Conservation (phyloP, 495 filamentous ascomycete genomes). For the Pyrenula aspistea region DNA sequence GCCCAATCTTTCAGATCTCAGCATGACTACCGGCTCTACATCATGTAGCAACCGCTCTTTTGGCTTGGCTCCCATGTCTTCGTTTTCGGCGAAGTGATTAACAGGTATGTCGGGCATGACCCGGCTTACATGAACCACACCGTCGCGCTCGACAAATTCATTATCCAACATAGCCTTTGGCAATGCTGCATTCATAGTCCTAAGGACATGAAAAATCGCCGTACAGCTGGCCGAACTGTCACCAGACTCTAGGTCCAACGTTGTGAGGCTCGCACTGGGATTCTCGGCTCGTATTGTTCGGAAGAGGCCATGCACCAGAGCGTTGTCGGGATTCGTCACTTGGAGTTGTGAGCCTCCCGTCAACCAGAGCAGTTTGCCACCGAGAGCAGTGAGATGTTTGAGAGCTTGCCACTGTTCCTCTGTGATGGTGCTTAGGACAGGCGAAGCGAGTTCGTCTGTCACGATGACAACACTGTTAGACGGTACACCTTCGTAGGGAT, state of each 20-base stretch:
- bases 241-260: conserved; percentile 19
- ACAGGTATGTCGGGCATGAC: conserved; percentile 9
- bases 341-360: conserved; percentile 16
- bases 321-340: conserved; percentile 16
- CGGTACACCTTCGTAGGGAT: neutral
- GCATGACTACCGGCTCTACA: neutral
- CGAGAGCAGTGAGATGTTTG: conserved; percentile 7
- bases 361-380: conserved; percentile 19
- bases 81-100: neutral
- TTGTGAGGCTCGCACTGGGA: conserved; percentile 10
- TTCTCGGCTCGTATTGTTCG: conserved; percentile 18
- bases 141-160: conserved; percentile 20
- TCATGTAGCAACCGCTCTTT: neutral
- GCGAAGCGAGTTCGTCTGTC: conserved; percentile 11
- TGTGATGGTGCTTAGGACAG: conserved; percentile 7
- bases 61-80: neutral
- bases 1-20: conserved; percentile 7
- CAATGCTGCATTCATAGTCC: neutral
- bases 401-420: conserved; percentile 11
- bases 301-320: conserved; percentile 16
- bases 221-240: conserved; percentile 3
- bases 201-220: conserved; percentile 11
- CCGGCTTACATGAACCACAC: conserved; percentile 17
- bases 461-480: conserved; percentile 10
- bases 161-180: conserved; percentile 5